These are phyloP conservation scores for Moelleriella libera DNA, from an alignment of 2,329 filamentous ascomycete genomes.

Conservation along the genomic window DNA sequence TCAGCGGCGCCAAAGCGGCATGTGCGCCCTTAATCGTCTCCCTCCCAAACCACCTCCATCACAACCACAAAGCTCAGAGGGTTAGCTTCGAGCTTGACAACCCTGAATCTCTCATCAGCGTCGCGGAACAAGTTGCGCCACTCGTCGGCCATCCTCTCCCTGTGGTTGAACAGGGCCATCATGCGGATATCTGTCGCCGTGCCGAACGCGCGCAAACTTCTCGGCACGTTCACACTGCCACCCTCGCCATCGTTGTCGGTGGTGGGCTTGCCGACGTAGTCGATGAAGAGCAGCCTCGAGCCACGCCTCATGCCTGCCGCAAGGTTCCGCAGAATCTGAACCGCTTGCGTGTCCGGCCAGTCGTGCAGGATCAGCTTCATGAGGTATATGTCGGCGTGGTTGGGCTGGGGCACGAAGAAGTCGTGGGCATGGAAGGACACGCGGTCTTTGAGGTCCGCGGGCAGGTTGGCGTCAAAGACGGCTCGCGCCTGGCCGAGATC, in stretches of 20 bases:
- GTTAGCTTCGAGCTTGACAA: slow-evolving; percentile 20
- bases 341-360: slow-evolving; percentile 31
- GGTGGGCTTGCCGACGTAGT: slow-evolving; percentile 21
- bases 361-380: slow-evolving; percentile 41
- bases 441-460: slow-evolving; percentile 16
- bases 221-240: slow-evolving; percentile 10
- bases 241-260: slow-evolving; percentile 8
- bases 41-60: neutral
- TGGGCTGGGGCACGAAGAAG: slow-evolving; percentile 23
- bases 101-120: slow-evolving; percentile 30
- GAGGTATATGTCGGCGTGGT: slow-evolving; percentile 33
- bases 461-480: slow-evolving; percentile 20
- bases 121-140: slow-evolving; percentile 29
- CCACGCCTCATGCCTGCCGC: slow-evolving; percentile 29
- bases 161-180: slow-evolving; percentile 33
- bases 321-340: slow-evolving; percentile 25
- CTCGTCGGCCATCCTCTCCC: slow-evolving; percentile 29
- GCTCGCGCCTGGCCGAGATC: slow-evolving; percentile 24
- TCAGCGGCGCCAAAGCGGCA: too few species aligned
- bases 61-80: slow-evolving; percentile 12
- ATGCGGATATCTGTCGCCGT: slow-evolving; percentile 32
- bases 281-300: slow-evolving; percentile 21
- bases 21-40: too few species aligned
- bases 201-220: slow-evolving; percentile 22
- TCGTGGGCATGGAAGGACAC: slow-evolving; percentile 22